Conservation (phyloP, 2,329 filamentous ascomycete species). For the Alternaria arborescens region DNA sequence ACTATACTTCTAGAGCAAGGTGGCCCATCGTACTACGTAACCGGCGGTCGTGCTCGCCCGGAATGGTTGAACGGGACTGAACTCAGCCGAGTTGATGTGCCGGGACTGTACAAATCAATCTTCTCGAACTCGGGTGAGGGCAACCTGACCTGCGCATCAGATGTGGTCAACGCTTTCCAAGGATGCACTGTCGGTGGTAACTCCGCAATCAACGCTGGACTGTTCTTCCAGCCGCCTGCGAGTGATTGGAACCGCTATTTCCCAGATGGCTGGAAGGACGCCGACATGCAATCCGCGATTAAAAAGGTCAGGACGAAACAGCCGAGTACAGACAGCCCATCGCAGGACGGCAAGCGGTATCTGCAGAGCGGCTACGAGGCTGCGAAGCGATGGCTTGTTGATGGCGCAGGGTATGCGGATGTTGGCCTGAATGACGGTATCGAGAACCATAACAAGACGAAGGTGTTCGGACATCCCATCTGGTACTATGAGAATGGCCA, state of each 20-base stretch:
- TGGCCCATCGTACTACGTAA: conserved; percentile 60
- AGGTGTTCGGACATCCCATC: conserved; percentile 59
- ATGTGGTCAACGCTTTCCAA: conserved; percentile 55
- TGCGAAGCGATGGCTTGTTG: conserved; percentile 61
- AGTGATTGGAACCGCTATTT: conserved; percentile 63
- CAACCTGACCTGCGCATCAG: conserved; percentile 53
- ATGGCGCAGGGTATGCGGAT: conserved; percentile 58
- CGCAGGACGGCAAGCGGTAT: conserved; percentile 57
- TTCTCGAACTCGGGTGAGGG: conserved; percentile 51
- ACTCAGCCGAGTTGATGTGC: conserved; percentile 63
- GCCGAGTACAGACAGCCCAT: conserved; percentile 56
- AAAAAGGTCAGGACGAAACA: conserved; percentile 56
- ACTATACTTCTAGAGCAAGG: conserved; percentile 63
- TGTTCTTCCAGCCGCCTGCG: conserved; percentile 63
- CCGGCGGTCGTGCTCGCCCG: conserved; percentile 59
- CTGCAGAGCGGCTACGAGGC: conserved; percentile 59
- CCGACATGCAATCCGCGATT: conserved; percentile 59
- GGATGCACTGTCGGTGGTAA: conserved; percentile 63
- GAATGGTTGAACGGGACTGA: conserved; percentile 59
- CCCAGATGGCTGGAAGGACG: conserved; percentile 61
- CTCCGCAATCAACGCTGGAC: conserved; percentile 63
- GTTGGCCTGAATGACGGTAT: conserved; percentile 59
- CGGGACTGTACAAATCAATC: conserved; percentile 62
- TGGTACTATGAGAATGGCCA: conserved; percentile 61
- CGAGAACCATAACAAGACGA: conserved; percentile 54